Evolutionary conservation across 1,284 basidiomycete species (phyloP).

Genomic region (Amylostereum chailletii): DNA sequence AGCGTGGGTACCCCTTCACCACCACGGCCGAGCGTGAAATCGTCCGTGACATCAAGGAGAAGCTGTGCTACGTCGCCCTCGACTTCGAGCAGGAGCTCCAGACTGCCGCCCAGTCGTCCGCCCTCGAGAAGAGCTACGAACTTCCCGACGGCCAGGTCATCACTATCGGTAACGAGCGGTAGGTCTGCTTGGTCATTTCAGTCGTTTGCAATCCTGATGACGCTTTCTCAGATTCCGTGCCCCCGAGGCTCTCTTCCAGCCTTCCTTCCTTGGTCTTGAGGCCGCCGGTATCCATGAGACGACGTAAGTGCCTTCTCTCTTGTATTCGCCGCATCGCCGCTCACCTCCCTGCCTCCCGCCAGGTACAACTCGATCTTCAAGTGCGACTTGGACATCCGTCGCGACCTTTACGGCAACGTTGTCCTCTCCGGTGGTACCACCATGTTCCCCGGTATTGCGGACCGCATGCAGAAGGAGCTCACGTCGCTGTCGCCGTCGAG

Average conservation of each 20-base stretch:
- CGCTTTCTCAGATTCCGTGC: slow-evolving; percentile 71
- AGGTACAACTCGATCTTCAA: slow-evolving; percentile 86
- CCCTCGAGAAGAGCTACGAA: slow-evolving; percentile 89
- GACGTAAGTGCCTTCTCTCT: slow-evolving; percentile 45
- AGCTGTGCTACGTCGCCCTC: slow-evolving; percentile 90
- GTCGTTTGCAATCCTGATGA: not conserved
- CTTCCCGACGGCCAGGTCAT: slow-evolving; percentile 93
- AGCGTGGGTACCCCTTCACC: slow-evolving; percentile 89
- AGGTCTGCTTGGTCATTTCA: not conserved
- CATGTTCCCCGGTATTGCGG: slow-evolving; percentile 96
- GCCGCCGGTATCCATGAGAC: slow-evolving; percentile 94
- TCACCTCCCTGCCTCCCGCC: slow-evolving; percentile 4
- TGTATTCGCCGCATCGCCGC: not conserved
- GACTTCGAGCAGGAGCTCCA: slow-evolving; percentile 93
- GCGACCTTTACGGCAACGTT: slow-evolving; percentile 90
- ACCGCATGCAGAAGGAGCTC: slow-evolving; percentile 98
- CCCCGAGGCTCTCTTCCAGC: slow-evolving; percentile 97
- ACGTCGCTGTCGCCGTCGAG: slow-evolving; percentile 76
- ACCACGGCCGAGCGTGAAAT: slow-evolving; percentile 89
- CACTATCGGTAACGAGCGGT: slow-evolving; percentile 89
- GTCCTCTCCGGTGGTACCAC: slow-evolving; percentile 95
- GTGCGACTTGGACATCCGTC: slow-evolving; percentile 77
- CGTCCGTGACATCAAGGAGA: slow-evolving; percentile 95
- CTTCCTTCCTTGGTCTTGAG: slow-evolving; percentile 88
- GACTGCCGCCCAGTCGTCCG: slow-evolving; percentile 81